Evolutionary conservation across 768 basidiomycete genomes (phyloP), one percentile per base, ranked within the genome.

Genomic region (Tephrocybe sp.): DNA sequence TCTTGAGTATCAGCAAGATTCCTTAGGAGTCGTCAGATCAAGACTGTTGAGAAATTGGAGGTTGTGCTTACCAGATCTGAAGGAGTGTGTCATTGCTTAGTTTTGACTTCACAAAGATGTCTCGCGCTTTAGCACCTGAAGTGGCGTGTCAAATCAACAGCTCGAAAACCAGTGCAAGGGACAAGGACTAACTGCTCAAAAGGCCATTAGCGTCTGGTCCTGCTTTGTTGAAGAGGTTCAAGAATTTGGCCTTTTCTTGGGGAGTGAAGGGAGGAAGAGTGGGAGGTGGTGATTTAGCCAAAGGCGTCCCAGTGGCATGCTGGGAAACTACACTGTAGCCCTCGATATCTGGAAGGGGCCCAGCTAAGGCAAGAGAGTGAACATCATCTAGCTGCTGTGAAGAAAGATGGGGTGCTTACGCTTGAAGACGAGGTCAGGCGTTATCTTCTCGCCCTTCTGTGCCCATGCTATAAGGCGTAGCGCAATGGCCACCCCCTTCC

Each of bases 1-100:
- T 88, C 82, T 67, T 94, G 89, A 3, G 94, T 94, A 66, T 99
- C 97, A n/a, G 94, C 88, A 31, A 99, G 79, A 55, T 78, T 86
- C 94, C 94, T 97, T 58, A 3, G 22, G 8, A 27, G 40, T 33
- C 38, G 30, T 45, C 41, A 43, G 49, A 46, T 53, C 18, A 60
- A 48, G 12, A 12, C 25, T 36, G 41, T 22, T 29, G 46, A 18
- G 47, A 22, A 33, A 29, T 19, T 27, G 40, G 39, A 13, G 23
- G 18, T 43, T 43, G 15, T 24, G 61, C 82, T 47, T 50, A 91
- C 95, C 97, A 99, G 70, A 98, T 94, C 64, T 92, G 88, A 27
- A 88, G 83, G 21, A 99, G 79, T 56, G 88, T 87, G 48, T 95
- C 93, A 56, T 87, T 83, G 0, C 86, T 74, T 30, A 99, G 78